These are phyloP conservation scores for Arbutus unedo DNA, from an alignment of 148 eudicot species.

Conservation along the genomic window DNA sequence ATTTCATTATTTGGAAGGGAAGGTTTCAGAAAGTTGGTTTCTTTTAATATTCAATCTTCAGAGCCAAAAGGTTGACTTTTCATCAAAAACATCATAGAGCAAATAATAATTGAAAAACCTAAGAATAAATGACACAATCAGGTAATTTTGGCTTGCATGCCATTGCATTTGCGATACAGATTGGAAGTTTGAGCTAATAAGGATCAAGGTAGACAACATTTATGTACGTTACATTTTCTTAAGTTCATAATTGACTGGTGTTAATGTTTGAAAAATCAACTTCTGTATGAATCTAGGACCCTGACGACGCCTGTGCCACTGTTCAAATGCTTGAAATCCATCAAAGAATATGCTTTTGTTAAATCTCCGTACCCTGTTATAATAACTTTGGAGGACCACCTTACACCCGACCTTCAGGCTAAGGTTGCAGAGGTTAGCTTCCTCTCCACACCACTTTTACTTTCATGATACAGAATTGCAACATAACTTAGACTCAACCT, in stretches of 20 bases:
- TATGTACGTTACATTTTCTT: not conserved
- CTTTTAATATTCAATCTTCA: not conserved
- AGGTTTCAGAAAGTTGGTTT: not conserved
- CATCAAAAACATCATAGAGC: not conserved
- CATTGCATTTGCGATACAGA: not conserved
- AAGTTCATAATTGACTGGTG: not conserved
- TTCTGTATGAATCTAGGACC: constrained; percentile 48
- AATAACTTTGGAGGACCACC: constrained; percentile 93
- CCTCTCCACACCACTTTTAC: not conserved
- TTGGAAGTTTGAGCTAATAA: not conserved
- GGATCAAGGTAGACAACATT: not conserved
- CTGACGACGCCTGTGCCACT: constrained; percentile 85
- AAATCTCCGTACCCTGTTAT: constrained; percentile 81
- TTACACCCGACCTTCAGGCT: constrained; percentile 79
- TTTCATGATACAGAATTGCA: not conserved
- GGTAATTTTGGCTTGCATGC: not conserved
- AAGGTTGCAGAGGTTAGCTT: constrained; percentile 43
- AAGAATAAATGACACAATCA: not conserved
- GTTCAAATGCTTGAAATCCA: constrained; percentile 71
- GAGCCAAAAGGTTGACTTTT: constrained; percentile 11
- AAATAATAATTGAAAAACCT: not conserved
- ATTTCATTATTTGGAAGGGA: not conserved
- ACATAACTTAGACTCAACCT: not conserved
- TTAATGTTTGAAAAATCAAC: constrained; percentile 4
- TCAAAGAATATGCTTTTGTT: constrained; percentile 81